Conservation (phyloP, 2,329 filamentous ascomycete genomes). For the Lasiodiplodia theobromae region DNA sequence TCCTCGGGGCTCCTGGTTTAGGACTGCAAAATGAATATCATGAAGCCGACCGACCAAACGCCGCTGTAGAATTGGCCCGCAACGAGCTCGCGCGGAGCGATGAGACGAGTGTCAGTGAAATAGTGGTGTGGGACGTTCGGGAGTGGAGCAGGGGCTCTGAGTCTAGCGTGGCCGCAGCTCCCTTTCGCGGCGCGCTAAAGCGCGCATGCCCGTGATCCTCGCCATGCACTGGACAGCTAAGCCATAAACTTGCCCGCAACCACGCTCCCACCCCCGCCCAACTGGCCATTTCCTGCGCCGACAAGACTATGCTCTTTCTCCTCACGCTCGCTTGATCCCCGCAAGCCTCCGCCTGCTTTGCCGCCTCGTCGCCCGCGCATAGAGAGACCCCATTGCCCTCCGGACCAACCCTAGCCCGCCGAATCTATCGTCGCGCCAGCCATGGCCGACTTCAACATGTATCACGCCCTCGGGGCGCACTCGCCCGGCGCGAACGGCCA, state of each 20-base stretch:
- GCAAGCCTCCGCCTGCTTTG: not conserved
- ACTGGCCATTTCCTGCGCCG: not conserved
- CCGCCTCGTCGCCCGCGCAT: conserved; percentile 6
- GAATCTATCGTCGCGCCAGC: conserved; percentile 13
- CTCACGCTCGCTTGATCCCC: conserved; percentile 24
- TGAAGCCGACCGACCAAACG: no score
- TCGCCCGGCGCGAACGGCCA: conserved; percentile 38
- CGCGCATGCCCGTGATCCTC: conserved; percentile 26
- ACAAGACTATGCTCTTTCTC: conserved; percentile 13
- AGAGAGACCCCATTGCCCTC: conserved; percentile 1
- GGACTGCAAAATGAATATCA: no score
- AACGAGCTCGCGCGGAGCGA: no score
- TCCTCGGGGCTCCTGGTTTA: no score
- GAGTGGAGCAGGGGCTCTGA: not conserved
- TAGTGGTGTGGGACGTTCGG: not conserved
- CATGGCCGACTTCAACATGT: conserved; percentile 43
- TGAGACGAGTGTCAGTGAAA: no score
- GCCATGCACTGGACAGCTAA: conserved; percentile 25
- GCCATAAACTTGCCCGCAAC: conserved; percentile 27
- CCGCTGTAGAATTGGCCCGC: no score
- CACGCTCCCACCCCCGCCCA: not conserved
- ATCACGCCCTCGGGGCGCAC: conserved; percentile 42
- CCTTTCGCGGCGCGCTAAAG: conserved; percentile 22
- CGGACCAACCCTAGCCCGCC: not conserved
- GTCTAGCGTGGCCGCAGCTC: conserved; percentile 15